Percentiles rank a stretch among this genome's conserved stretches.
Evolutionary conservation across 2,329 filamentous ascomycete genomes (phyloP).

Genomic region (Trichoderma sp.): DNA sequence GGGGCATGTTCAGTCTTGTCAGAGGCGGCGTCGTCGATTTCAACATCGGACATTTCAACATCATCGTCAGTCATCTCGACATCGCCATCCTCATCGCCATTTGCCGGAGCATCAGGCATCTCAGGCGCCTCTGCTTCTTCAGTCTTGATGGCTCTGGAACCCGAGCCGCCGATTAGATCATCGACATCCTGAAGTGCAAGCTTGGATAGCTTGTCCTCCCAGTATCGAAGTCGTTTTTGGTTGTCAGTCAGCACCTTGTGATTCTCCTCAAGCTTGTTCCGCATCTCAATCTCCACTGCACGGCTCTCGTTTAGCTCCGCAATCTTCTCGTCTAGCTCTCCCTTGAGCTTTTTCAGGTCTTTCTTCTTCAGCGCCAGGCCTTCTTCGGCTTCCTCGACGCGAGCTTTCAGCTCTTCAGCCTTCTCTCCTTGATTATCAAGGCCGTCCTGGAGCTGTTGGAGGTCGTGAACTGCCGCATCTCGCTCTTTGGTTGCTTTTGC

Average conservation of each 20-base stretch:
- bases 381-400: slow-evolving; percentile 79
- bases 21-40: slow-evolving; percentile 23
- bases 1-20: slow-evolving; percentile 29
- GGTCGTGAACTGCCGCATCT: slow-evolving; percentile 65
- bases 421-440: slow-evolving; percentile 73
- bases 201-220: slow-evolving; percentile 86
- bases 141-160: slow-evolving; percentile 28
- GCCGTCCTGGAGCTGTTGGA: slow-evolving; percentile 75
- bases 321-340: slow-evolving; percentile 81
- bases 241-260: slow-evolving; percentile 86
- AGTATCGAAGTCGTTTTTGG: slow-evolving; percentile 78
- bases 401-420: slow-evolving; percentile 67
- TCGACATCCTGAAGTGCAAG: slow-evolving; percentile 77
- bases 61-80: slow-evolving; percentile 36
- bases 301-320: slow-evolving; percentile 84
- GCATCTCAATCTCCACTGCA: slow-evolving; percentile 93
- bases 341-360: slow-evolving; percentile 75
- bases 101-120: slow-evolving; percentile 8
- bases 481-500: slow-evolving; percentile 78
- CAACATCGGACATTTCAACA: slow-evolving; percentile 33
- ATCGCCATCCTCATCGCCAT: slow-evolving; percentile 30
- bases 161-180: slow-evolving; percentile 53
- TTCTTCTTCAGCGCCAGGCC: slow-evolving; percentile 74
- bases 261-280: slow-evolving; percentile 94
- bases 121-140: slow-evolving; percentile 27